A percentile compares a stretch with the other conserved stretches of the same genome.
Conservation (phyloP, 306 rosid species). For the Glycine soja region DNA sequence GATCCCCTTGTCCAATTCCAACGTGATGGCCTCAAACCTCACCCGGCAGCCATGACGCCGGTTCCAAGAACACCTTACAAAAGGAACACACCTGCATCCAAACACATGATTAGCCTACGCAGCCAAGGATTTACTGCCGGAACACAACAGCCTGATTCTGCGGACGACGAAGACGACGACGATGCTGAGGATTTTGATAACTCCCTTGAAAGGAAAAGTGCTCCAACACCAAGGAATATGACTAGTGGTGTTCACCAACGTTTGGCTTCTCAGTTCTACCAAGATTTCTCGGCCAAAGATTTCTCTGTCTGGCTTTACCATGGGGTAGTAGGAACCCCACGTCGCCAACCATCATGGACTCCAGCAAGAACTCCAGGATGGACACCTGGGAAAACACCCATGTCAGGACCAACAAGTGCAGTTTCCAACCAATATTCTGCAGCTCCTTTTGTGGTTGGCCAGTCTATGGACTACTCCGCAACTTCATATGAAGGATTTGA, state of each 20-base stretch:
- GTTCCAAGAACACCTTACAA: conserved; percentile 55
- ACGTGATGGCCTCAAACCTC: conserved; percentile 72
- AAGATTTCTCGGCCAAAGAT: conserved; percentile 80
- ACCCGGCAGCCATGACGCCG: conserved; percentile 63
- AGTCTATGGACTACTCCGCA: conserved; percentile 53
- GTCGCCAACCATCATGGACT: conserved; percentile 79
- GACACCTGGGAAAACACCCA: conserved; percentile 68
- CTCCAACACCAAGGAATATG: conserved; percentile 58
- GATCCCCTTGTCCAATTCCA: conserved; percentile 80
- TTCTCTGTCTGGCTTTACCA: conserved; percentile 80
- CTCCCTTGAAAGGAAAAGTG: conserved; percentile 74
- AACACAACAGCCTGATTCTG: conserved; percentile 55
- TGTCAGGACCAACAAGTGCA: conserved; percentile 45
- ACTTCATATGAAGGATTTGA: conserved; percentile 60
- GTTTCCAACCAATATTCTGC: conserved; percentile 68
- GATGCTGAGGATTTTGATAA: conserved; percentile 66
- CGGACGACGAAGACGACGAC: conserved; percentile 33
- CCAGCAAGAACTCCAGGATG: conserved; percentile 77
- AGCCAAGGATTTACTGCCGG: conserved; percentile 65
- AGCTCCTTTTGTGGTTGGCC: conserved; percentile 44
- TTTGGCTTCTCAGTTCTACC: conserved; percentile 86
- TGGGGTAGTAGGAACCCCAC: conserved; percentile 80
- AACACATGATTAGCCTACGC: conserved; percentile 60
- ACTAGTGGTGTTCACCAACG: conserved; percentile 68
- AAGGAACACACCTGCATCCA: conserved; percentile 57